Conservation (phyloP, 2,329 filamentous ascomycete species). For the Stylonectria norvegica region DNA sequence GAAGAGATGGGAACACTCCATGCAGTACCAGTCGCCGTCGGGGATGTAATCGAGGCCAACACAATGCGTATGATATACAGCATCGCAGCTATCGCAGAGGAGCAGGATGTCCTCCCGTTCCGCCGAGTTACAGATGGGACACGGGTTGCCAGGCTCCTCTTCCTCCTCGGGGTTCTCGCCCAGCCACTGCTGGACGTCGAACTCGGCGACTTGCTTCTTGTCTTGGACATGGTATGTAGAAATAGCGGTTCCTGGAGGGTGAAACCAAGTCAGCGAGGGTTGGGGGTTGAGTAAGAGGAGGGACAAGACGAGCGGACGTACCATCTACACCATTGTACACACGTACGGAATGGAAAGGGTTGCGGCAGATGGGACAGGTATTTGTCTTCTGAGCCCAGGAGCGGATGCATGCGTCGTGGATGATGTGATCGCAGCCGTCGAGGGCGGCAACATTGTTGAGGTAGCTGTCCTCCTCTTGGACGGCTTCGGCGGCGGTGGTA, state of each 20-base stretch:
- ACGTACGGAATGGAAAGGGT: slow-evolving; percentile 84
- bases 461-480: slow-evolving; percentile 31
- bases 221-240: slow-evolving; percentile 68
- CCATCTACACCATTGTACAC: slow-evolving; percentile 77
- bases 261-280: slow-evolving; percentile 17
- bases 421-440: slow-evolving; percentile 79
- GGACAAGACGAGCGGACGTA: slow-evolving; percentile 45
- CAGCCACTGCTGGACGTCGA: slow-evolving; percentile 72
- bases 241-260: slow-evolving; percentile 48
- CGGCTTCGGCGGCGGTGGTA: slow-evolving; percentile 21
- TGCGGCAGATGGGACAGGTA: slow-evolving; percentile 95
- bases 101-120: slow-evolving; percentile 83
- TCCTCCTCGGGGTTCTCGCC: slow-evolving; percentile 70
- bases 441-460: slow-evolving; percentile 55
- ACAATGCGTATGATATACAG: slow-evolving; percentile 87
- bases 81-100: slow-evolving; percentile 88
- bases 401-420: slow-evolving; percentile 89
- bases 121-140: slow-evolving; percentile 76
- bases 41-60: slow-evolving; percentile 77
- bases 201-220: slow-evolving; percentile 85
- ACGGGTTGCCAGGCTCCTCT: slow-evolving; percentile 67
- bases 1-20: slow-evolving; percentile 65
- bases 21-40: slow-evolving; percentile 82
- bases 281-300: slow-evolving; percentile 7
- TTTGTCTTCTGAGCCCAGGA: slow-evolving; percentile 97